Conservation (phyloP, 192 early-diverging fungal genomes). For the Rhizophagus clarus region DNA sequence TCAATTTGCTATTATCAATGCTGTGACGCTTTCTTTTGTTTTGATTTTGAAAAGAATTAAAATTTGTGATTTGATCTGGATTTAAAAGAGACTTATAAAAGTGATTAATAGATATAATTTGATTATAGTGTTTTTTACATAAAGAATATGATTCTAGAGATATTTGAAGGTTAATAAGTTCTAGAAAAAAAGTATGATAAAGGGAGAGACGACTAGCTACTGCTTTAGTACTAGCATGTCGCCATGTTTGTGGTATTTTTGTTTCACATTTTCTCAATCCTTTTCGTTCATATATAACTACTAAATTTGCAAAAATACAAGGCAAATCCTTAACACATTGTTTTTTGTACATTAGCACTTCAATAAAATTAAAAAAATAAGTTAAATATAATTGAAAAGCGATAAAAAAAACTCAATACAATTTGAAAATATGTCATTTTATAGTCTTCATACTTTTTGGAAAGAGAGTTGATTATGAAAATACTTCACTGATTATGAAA, state of each 20-base stretch:
- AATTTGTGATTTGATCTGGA: background rate
- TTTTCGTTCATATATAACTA: background rate
- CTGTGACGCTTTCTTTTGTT: background rate
- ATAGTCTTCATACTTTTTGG: too few species aligned
- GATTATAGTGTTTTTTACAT: conserved; percentile 12
- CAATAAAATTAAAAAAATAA: too few species aligned
- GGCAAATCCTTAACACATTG: background rate
- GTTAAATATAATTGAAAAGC: too few species aligned
- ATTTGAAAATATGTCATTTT: too few species aligned
- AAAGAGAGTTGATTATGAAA: too few species aligned
- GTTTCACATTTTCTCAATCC: background rate
- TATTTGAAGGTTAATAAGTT: background rate
- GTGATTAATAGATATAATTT: background rate
- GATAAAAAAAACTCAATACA: too few species aligned
- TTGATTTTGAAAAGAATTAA: background rate
- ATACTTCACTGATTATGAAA: too few species aligned
- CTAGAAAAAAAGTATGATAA: background rate
- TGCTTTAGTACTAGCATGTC: conserved; percentile 9
- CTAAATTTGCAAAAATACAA: background rate
- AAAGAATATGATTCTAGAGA: background rate
- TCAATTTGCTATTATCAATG: background rate
- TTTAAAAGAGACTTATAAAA: conserved; percentile 11
- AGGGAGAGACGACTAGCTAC: background rate
- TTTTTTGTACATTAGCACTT: too few species aligned
- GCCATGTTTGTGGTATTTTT: conserved; percentile 10